Evolutionary conservation across 192 early-diverging fungal species (phyloP).

Genomic region (Coemansia sp.): DNA sequence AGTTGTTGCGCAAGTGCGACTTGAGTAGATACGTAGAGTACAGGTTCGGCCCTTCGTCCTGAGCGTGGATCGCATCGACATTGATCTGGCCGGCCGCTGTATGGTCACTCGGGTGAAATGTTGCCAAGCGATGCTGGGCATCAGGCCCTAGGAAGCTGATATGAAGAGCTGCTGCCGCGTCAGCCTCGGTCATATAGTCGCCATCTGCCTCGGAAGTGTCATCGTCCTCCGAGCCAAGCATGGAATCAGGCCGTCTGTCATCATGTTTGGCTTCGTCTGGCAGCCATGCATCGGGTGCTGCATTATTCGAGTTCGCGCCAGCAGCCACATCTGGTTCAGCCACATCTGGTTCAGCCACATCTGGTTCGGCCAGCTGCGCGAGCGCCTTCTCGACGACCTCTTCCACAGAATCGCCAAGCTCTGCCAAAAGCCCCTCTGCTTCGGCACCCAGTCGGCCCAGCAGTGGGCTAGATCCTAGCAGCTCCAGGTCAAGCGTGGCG

Average conservation of each 20-base stretch:
- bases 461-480: slow-evolving; percentile 44
- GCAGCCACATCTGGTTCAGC: too few relatives aligned
- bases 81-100: not conserved
- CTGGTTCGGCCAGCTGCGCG: slow-evolving; percentile 5
- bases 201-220: not conserved
- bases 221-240: slow-evolving; percentile 3
- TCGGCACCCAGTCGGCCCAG: slow-evolving; percentile 28
- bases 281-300: not conserved
- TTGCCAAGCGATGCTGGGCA: not conserved
- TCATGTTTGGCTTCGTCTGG: not conserved
- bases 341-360: too few relatives aligned
- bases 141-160: not conserved
- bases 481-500: slow-evolving; percentile 32
- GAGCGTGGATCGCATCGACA: not conserved
- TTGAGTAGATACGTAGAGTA: slow-evolving; percentile 52
- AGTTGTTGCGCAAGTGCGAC: slow-evolving; percentile 50
- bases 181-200: not conserved
- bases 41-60: slow-evolving; percentile 20
- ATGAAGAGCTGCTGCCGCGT: not conserved
- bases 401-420: slow-evolving; percentile 33
- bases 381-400: slow-evolving; percentile 20
- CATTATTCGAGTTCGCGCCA: not conserved
- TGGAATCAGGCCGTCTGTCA: not conserved
- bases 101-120: not conserved
- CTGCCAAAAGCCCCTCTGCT: slow-evolving; percentile 35